phyloP scores from a whole-genome alignment of 306 rosid species.

The Dalbergia cochinchinensis region DNA sequence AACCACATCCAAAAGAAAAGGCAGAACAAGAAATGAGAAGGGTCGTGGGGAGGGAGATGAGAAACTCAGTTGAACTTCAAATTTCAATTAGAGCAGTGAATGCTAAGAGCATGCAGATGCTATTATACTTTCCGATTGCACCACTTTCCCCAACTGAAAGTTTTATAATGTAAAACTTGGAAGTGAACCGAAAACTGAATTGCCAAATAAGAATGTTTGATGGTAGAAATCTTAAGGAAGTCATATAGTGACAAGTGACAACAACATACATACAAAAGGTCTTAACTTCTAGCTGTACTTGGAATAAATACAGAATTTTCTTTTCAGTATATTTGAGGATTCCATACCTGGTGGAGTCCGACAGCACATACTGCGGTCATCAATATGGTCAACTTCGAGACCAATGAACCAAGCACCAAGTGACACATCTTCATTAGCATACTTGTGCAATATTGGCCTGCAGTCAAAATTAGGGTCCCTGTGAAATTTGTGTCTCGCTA shows the following conservation, averaged over 20 bases:
- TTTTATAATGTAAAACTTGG: too few species aligned
- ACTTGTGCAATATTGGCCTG: constrained; percentile 93
- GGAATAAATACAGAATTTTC: too few species aligned
- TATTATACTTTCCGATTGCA: too few species aligned
- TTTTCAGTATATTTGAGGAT: constrained; percentile 1
- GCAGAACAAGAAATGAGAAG: not conserved
- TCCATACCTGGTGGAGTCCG: constrained; percentile 96
- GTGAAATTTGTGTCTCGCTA: not conserved
- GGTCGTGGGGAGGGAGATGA: not conserved
- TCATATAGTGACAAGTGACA: too few species aligned
- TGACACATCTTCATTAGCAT: constrained; percentile 96
- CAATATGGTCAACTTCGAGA: constrained; percentile 95
- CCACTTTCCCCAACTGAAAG: too few species aligned
- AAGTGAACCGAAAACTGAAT: too few species aligned
- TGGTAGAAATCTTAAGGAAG: not conserved
- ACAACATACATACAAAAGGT: too few species aligned
- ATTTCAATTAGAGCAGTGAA: not conserved
- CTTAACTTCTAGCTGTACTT: too few species aligned
- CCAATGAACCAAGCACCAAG: constrained; percentile 99
- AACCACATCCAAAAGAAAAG: constrained; percentile 6
- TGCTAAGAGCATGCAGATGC: not conserved
- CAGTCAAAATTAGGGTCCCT: constrained; percentile 46
- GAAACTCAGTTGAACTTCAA: constrained; percentile 15
- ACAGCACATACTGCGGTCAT: constrained; percentile 96
- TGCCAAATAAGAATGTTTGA: too few species aligned